These are phyloP conservation scores for Verticillium nonalfalfae DNA, from an alignment of 2,329 filamentous ascomycete species.

Conservation along the genomic window DNA sequence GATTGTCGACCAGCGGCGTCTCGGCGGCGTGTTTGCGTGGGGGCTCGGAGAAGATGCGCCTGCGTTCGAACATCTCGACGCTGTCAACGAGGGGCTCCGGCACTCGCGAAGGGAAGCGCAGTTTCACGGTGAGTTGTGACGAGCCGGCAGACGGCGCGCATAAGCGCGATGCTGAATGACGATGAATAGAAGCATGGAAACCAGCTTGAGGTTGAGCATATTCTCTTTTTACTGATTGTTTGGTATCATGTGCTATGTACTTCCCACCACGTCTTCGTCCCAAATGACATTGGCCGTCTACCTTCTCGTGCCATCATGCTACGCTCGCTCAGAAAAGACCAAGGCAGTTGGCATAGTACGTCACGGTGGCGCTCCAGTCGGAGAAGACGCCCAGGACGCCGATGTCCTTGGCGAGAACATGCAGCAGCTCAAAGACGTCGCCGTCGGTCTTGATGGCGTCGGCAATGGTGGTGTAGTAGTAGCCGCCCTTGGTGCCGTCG, in stretches of 20 bases:
- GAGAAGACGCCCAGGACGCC: conserved; percentile 57
- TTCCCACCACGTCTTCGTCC: not conserved
- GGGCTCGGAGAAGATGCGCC: conserved; percentile 62
- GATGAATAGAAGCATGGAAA: not conserved
- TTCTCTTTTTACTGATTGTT: not conserved
- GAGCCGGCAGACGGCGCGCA: not conserved
- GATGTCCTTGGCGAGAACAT: conserved; percentile 57
- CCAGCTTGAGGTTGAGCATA: not conserved
- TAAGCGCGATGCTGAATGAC: not conserved
- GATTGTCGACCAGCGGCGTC: conserved; percentile 45
- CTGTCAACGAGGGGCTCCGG: conserved; percentile 19
- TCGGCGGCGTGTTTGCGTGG: conserved; percentile 73
- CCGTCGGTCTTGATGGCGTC: conserved; percentile 55
- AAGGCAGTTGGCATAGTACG: conserved; percentile 69
- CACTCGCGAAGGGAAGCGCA: not conserved
- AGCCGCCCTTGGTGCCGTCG: conserved; percentile 38
- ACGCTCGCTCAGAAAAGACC: conserved; percentile 19
- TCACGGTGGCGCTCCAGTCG: conserved; percentile 64
- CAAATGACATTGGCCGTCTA: not conserved
- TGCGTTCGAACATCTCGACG: conserved; percentile 31
- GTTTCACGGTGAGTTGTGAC: not conserved
- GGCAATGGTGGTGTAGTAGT: conserved; percentile 51
- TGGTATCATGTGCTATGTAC: not conserved
- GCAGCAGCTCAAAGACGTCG: conserved; percentile 59
- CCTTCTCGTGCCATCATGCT: too few relatives aligned